Conservation (phyloP, 768 basidiomycete species). For the Phylloporus rhodoxanthus region DNA sequence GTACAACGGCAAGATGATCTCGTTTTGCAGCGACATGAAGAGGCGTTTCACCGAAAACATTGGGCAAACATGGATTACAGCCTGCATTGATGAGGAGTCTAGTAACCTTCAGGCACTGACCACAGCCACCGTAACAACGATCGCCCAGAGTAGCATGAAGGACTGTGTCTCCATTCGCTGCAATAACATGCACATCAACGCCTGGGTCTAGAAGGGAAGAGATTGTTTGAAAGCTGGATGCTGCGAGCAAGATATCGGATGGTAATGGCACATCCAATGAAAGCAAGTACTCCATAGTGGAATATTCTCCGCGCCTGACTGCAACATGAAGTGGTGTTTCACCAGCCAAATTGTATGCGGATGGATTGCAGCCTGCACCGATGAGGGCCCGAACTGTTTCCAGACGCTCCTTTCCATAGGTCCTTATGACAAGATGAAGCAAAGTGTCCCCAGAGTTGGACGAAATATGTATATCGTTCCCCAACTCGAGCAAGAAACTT, state of each 20-base stretch:
- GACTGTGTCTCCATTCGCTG: neutral
- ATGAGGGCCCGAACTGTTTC: neutral
- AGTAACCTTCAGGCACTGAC: neutral
- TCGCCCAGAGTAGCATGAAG: neutral
- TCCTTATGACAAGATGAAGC: neutral
- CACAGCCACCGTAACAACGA: too few relatives aligned
- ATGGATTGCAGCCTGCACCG: neutral
- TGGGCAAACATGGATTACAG: neutral
- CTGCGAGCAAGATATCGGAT: neutral
- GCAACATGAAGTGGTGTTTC: neutral
- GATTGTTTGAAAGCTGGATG: too few relatives aligned
- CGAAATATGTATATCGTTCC: neutral
- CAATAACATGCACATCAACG: neutral
- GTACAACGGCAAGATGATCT: neutral
- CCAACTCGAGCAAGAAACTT: neutral
- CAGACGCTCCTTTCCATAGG: neutral
- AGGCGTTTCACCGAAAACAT: neutral
- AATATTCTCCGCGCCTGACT: neutral
- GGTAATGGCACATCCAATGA: neutral
- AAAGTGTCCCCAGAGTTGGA: conserved; percentile 1
- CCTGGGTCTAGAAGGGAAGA: neutral
- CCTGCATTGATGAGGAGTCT: neutral
- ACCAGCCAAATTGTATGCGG: neutral
- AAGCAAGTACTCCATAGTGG: neutral
- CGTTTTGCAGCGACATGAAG: neutral